Conservation (phyloP, 1,139 yeast species). For the Debaryomyces coudertii region DNA sequence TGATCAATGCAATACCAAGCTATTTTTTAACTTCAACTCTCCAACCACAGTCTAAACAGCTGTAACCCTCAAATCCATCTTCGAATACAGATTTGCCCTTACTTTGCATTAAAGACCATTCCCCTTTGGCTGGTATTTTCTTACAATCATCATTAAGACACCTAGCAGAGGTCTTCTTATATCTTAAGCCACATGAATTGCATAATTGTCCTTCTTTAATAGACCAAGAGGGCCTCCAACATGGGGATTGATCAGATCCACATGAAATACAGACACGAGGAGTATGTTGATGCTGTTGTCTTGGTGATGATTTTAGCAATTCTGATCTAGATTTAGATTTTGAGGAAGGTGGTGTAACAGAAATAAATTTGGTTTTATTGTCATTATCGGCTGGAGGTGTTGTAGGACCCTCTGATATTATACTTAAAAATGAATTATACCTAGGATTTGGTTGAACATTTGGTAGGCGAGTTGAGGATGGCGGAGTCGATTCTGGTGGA, state of each 20-base stretch:
- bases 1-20: not conserved
- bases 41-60: conserved; percentile 71
- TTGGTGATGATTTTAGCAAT: conserved; percentile 40
- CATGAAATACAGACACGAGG: conserved; percentile 82
- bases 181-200: conserved; percentile 93
- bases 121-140: conserved; percentile 94
- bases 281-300: conserved; percentile 29
- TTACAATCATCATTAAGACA: conserved; percentile 77
- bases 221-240: conserved; percentile 99
- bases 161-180: conserved; percentile 90
- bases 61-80: conserved; percentile 50
- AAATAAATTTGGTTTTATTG: conserved; percentile 38
- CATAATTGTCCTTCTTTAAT: conserved; percentile 87
- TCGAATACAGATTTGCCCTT: conserved; percentile 54
- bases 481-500: conserved; percentile 16
- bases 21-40: conserved; percentile 45
- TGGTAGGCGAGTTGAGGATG: conserved; percentile 18
- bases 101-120: conserved; percentile 86
- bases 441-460: conserved; percentile 12
- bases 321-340: conserved; percentile 36
- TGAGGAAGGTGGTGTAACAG: conserved; percentile 49
- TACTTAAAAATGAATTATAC: conserved; percentile 15
- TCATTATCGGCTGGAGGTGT: conserved; percentile 16
- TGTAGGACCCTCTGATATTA: conserved; percentile 19
- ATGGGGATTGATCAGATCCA: conserved; percentile 89